Conservation (phyloP, 2,329 filamentous ascomycete species). For the Colletotrichum sp. region DNA sequence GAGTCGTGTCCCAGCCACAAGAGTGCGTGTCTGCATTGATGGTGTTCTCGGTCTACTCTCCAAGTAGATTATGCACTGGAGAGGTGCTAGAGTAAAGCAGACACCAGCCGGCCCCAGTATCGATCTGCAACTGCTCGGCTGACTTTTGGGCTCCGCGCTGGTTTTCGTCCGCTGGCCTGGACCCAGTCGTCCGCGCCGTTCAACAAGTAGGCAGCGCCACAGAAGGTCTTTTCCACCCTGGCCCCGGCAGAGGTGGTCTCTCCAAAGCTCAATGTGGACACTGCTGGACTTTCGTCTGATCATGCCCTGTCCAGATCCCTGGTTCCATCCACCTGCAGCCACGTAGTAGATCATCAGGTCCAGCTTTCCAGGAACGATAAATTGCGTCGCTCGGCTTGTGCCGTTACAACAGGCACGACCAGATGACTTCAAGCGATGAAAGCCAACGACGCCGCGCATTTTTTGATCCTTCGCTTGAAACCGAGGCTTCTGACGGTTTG, state of each 20-base stretch:
- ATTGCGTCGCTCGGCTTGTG: background rate
- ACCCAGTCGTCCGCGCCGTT: background rate
- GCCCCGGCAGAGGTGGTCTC: background rate
- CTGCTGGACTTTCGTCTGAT: slow-evolving; percentile 9
- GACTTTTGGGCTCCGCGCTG: slow-evolving; percentile 4
- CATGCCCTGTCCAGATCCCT: background rate
- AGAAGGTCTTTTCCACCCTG: slow-evolving; percentile 1
- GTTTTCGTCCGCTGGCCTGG: background rate
- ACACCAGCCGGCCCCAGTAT: background rate
- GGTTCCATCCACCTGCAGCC: background rate
- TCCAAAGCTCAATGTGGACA: background rate
- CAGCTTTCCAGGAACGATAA: background rate
- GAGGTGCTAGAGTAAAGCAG: background rate
- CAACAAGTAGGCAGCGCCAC: background rate
- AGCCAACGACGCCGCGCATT: background rate
- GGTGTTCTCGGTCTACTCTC: background rate
- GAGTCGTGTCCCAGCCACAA: background rate
- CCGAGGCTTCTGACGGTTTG: background rate
- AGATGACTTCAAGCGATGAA: background rate
- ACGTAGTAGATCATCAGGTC: background rate
- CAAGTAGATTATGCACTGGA: background rate
- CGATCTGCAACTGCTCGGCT: slow-evolving; percentile 2
- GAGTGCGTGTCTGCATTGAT: background rate
- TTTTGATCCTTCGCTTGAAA: background rate
- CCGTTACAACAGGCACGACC: background rate